Evolutionary conservation across 2,329 filamentous ascomycete genomes (phyloP), one percentile per base, ranked within the genome.

Genomic region (Zasmidium citrigriseum): DNA sequence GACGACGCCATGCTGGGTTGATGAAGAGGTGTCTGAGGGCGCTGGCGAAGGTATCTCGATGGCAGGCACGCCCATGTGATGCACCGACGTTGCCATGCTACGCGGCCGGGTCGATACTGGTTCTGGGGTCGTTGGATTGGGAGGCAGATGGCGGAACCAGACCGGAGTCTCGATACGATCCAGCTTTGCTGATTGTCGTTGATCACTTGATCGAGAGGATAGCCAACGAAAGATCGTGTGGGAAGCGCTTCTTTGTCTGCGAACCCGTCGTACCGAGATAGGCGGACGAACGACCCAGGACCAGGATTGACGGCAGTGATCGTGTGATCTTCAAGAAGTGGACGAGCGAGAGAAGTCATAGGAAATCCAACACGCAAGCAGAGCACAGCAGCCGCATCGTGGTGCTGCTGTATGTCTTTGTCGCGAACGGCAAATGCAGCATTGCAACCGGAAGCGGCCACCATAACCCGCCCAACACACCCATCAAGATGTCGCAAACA

Each of bases 161-260:
- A 71, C 70, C 45, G 70, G 69, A 29, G 67, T 68, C 50, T 67
- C 61, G 57, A 64, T 53, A 10, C 61, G 62, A 67, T 72, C 68
- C 68, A 71, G 68, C 20, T 54, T 52, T 68, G 64, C 44, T 52
- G 52, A 20, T 51, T 48, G 49, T 34, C 20, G 23, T 41, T 51
- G 52, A 23, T 44, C 41, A 21, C 27, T 20, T 45, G 23, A 49
- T 44, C 16, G 45, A 11, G 55, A 38, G 4, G 22, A 14, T 5
- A 14, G 20, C 16, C n/a, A n/a, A n/a, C 25, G 21, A 57, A 46
- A 45, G 38, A 52, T 23, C 24, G 27, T 16, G 27, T 47, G 24
- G 53, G 24, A 29, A 38, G 44, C 47, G 47, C 54, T 54, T 54
- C 59, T 62, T 62, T 62, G 60, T 62, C 53, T 55, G 3, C 34